A percentile compares a stretch with the other conserved stretches of the same genome.
phyloP scores from a whole-genome alignment of 257 asterid species.

The Jacaranda copaia region DNA sequence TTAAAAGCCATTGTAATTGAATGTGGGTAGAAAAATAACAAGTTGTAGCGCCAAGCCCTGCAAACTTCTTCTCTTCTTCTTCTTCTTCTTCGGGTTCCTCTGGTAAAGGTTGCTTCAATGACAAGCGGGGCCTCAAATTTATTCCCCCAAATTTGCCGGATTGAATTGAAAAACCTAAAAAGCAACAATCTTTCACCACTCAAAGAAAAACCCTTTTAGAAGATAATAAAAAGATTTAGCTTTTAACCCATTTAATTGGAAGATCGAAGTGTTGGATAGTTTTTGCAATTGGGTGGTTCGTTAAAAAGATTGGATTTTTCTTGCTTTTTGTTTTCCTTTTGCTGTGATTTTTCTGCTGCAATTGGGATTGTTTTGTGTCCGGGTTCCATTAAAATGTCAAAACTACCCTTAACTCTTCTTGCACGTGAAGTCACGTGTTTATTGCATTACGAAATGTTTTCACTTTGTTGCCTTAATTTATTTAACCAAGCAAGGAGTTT shows the following conservation, averaged over 20 bases:
- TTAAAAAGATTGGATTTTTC: background rate
- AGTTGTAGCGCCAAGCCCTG: conserved; percentile 59
- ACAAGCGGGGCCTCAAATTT: conserved; percentile 59
- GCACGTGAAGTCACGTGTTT: conserved; percentile 29
- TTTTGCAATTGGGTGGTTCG: conserved; percentile 5
- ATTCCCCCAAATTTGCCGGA: conserved; percentile 64
- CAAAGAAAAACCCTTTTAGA: conserved; percentile 11
- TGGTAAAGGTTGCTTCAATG: conserved; percentile 50
- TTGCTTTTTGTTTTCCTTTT: conserved; percentile 14
- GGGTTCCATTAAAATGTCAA: conserved; percentile 10
- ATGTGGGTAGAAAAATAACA: conserved; percentile 40
- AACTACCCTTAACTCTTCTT: conserved; percentile 30
- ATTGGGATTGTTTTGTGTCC: background rate
- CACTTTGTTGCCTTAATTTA: background rate
- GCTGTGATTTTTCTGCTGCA: conserved; percentile 8
- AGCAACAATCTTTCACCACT: conserved; percentile 32
- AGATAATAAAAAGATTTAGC: background rate
- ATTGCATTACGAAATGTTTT: background rate
- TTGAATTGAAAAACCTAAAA: conserved; percentile 32
- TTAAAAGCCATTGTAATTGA: conserved; percentile 58
- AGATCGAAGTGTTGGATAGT: background rate
- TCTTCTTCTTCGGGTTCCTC: conserved; percentile 36
- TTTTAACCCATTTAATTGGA: background rate
- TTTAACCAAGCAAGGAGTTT: background rate
- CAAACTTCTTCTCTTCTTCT: conserved; percentile 44